Evolutionary conservation across 2,329 filamentous ascomycete genomes (phyloP).

Genomic region (Fusarium papillatum): DNA sequence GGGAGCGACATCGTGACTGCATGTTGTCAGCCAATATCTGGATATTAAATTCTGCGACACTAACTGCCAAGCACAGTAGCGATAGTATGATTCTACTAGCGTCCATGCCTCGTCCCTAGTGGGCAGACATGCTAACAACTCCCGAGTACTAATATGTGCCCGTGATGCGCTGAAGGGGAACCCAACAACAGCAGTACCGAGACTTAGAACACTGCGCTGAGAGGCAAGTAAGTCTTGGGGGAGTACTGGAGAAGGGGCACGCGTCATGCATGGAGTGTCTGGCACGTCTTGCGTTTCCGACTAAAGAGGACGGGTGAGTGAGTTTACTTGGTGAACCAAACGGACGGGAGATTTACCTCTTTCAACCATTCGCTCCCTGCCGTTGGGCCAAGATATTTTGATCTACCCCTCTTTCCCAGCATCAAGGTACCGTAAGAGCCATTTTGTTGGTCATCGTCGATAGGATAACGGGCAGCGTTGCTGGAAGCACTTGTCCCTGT

Average conservation of each 20-base stretch:
- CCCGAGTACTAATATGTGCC: slow-evolving; percentile 1
- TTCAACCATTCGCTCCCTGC: slow-evolving; percentile 13
- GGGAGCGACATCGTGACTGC: slow-evolving; percentile 3
- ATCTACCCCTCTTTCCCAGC: slow-evolving; percentile 2
- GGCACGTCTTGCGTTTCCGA: slow-evolving; percentile 11
- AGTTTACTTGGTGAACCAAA: neutral
- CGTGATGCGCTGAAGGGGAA: neutral
- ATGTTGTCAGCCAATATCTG: neutral
- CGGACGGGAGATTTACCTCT: neutral
- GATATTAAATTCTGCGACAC: neutral
- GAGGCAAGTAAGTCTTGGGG: neutral
- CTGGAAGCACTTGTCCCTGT: slow-evolving; percentile 1
- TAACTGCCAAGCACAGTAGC: slow-evolving; percentile 10
- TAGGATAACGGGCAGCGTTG: neutral
- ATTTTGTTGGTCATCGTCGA: slow-evolving; percentile 1
- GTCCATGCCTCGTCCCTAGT: slow-evolving; percentile 6
- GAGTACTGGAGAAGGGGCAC: neutral
- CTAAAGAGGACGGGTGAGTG: neutral
- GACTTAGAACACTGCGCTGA: neutral
- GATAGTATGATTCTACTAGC: slow-evolving; percentile 5
- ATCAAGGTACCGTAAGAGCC: slow-evolving; percentile 9
- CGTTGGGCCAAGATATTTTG: slow-evolving; percentile 8
- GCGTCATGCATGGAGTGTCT: slow-evolving; percentile 4
- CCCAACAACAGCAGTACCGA: neutral
- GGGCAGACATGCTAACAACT: neutral